Evolutionary conservation across 805 yeast species (phyloP), one percentile per base, ranked within the genome.

Genomic region (Ogataea ganodermae): DNA sequence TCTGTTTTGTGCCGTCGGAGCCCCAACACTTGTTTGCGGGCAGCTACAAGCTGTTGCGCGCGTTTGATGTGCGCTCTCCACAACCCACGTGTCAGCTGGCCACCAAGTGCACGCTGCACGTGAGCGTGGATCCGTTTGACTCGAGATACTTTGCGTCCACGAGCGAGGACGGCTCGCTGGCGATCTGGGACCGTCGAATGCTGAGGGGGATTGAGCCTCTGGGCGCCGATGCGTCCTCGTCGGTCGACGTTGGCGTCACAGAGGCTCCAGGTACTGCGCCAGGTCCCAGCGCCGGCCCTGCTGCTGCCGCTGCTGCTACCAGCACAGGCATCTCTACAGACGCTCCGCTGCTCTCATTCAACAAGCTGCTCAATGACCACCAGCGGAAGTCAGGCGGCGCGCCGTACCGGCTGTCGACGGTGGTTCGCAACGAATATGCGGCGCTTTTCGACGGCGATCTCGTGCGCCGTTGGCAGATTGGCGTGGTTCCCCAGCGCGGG

Each of bases 131-230:
- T 60, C 92, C 86, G 3, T 80, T 80, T 59, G 81, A 83, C 58
- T 75, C 75, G 10, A 76, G 79, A 64, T 74, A 79, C 51, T 88
- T 91, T 63, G 80, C 89, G 14, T 83, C 95, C 0, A 79, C 79
- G 52, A 80, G 88, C 43, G 96, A 90, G 56, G 92, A 87, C 59
- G 96, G 96, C 1, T 79, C 94, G 0, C 68, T 90, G 42, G 84
- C 92, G 0, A 73, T 91, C 6, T 91, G 91, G 88, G 96, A 87
- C 62, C 74, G 89, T 52, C 71, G 96, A 53, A 83, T 77, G 53
- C 62, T 87, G 38, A 64, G 56, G 2, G 57, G 21, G 6, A 23
- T 24, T 21, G 3, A 22, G 3, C 5, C 23, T 6, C 6, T 22
- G 8, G 32, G 13, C 14, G 42, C 31, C 17, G 33, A 30, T n/a